phyloP scores from a whole-genome alignment of 2,329 filamentous ascomycete genomes.

The Emmonsiellopsis sp. region DNA sequence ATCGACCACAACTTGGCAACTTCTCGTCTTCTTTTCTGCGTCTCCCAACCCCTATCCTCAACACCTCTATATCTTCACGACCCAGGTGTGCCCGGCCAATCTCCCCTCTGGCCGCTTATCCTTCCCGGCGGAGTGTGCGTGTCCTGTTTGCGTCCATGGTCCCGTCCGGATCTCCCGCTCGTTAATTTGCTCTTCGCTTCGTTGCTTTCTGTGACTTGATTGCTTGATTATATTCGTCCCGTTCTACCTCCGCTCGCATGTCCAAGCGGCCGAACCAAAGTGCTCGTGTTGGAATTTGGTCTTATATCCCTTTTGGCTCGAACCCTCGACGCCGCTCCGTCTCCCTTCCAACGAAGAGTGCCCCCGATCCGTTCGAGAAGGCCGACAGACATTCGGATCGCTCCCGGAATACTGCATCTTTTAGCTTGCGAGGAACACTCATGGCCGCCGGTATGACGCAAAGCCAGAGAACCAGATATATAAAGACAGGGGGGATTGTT shows the following conservation, averaged over 20 bases:
- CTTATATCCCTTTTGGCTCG: conserved; percentile 40
- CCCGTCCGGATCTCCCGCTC: conserved; percentile 4
- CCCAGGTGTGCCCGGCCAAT: neutral
- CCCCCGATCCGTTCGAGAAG: conserved; percentile 38
- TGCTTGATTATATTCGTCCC: no score
- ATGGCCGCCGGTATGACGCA: conserved; percentile 48
- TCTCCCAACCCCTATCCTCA: neutral
- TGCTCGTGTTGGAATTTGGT: conserved; percentile 43
- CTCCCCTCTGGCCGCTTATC: neutral
- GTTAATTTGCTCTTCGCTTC: conserved; percentile 3
- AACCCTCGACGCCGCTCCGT: conserved; percentile 44
- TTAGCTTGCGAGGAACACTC: conserved; percentile 31
- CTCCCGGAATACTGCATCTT: conserved; percentile 23
- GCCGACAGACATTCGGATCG: conserved; percentile 32
- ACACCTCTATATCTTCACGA: neutral
- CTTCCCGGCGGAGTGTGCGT: neutral
- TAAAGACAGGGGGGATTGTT: conserved; percentile 54
- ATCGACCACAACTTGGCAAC: neutral
- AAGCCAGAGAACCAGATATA: conserved; percentile 49
- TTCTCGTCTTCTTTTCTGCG: neutral
- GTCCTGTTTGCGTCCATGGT: neutral
- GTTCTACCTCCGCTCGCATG: conserved; percentile 33
- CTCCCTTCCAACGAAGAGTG: conserved; percentile 37
- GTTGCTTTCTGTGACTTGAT: no score
- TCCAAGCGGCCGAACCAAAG: conserved; percentile 45